Base-by-base conservation (phyloP, 2,329 filamentous ascomycete genomes). In the Fusarium denticulatum region DNA sequence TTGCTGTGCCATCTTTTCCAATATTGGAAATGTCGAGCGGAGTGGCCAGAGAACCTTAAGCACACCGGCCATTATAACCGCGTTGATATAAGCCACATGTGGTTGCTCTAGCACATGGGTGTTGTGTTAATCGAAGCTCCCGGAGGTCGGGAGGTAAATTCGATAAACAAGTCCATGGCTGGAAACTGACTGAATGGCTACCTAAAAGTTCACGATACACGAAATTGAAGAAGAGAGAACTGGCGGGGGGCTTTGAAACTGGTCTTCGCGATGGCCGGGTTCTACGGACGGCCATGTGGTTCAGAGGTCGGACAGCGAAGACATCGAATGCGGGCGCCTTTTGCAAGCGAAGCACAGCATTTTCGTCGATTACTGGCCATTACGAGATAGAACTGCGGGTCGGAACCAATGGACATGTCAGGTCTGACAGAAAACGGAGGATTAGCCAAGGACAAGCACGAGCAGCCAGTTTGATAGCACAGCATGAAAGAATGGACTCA, bases 231-330 rank as follows among this genome's bases (percentile, higher is more conserved):
- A 40, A 32, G 18, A 56, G 57, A 63, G 46, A 71, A 24, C 26
- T 37, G 46, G 56, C 26, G 28, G 26, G 55, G 28, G 32, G n/a
- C 37, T 37, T 56, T 60, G 28, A 66, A 43, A 49, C 43, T 60
- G 68, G 39, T 66, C 68, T 73, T 74, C 67, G 58, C 63, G 43
- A 34, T 61, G 32, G 32, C 50, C 67, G 49, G 43, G 55, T 68
- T 55, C 59, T 68, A 67, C 67, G 58, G 18, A 67, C 70, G 58
- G 34, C 69, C 69, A 74, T 74, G 71, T 66, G 72, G 53, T 53
- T 63, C 42, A 59, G 39, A 61, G 58, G 57, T 52, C 55, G 65
- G 57, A 49, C 47, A 22, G 58, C 62, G n/a, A 57, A 49, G 45
- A 30, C 49, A 64, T 64, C 59, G 50, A 63, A 64, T 59, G 63